Percentiles rank a stretch among this genome's conserved stretches.
Conservation (phyloP, 305 asterid genomes). For the Rubia occidens region DNA sequence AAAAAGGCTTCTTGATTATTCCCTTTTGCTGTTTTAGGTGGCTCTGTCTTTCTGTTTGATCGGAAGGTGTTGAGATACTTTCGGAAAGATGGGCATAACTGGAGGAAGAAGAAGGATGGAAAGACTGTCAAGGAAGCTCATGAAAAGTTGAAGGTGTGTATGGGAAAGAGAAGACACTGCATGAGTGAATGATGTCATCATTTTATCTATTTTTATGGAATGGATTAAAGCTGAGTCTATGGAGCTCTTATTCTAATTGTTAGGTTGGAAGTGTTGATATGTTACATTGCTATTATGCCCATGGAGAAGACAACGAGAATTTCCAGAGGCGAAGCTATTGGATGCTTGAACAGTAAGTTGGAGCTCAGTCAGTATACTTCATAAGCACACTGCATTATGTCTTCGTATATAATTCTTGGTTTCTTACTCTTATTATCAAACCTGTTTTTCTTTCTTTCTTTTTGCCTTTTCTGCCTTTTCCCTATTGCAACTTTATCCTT, state of each 20-base stretch:
- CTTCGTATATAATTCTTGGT: not conserved
- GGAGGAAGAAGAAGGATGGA: slow-evolving; percentile 90
- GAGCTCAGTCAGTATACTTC: slow-evolving; percentile 3
- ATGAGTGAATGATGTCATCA: not conserved
- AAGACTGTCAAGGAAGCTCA: slow-evolving; percentile 90
- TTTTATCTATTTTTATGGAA: not conserved
- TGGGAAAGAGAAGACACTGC: slow-evolving; percentile 6
- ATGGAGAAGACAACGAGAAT: slow-evolving; percentile 82
- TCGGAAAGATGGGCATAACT: slow-evolving; percentile 83
- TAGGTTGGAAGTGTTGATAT: slow-evolving; percentile 94
- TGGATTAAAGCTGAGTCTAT: not conserved
- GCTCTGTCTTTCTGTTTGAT: slow-evolving; percentile 80
- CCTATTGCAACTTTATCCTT: not conserved
- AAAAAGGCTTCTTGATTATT: not conserved
- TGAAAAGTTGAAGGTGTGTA: slow-evolving; percentile 67
- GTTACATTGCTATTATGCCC: slow-evolving; percentile 97
- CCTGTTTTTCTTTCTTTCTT: not conserved
- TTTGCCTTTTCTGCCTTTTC: not conserved
- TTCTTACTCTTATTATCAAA: not conserved
- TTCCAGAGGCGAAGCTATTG: slow-evolving; percentile 98
- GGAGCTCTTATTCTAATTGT: slow-evolving; percentile 19
- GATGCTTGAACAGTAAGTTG: slow-evolving; percentile 89
- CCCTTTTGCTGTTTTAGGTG: slow-evolving; percentile 41
- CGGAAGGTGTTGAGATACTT: slow-evolving; percentile 73
- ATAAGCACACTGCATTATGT: not conserved